A percentile compares a stretch with the other conserved stretches of the same genome.
These are phyloP conservation scores for Verbascum thapsus DNA, from an alignment of 257 asterid species.

Conservation along the genomic window DNA sequence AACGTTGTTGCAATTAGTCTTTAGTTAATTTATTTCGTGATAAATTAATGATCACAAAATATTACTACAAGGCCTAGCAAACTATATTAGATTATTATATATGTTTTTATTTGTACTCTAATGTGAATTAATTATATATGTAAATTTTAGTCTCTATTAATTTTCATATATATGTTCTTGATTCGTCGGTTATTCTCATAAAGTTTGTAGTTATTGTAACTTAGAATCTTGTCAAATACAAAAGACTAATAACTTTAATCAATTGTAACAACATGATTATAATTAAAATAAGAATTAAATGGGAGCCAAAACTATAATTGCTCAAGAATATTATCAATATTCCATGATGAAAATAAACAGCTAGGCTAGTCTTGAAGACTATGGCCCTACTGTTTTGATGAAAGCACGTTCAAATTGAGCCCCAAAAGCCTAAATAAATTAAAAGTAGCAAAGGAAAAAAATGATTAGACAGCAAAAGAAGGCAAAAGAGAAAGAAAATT, in stretches of 20 bases:
- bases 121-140: too few relatives aligned
- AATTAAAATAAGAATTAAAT: slow-evolving; percentile 3
- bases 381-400: slow-evolving; percentile 46
- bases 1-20: too few relatives aligned
- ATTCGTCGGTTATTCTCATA: too few relatives aligned
- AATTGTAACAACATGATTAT: background rate
- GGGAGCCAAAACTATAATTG: background rate
- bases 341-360: slow-evolving; percentile 4
- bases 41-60: too few relatives aligned
- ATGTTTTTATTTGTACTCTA: too few relatives aligned
- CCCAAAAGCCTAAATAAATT: slow-evolving; percentile 43
- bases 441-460: slow-evolving; percentile 39
- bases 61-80: too few relatives aligned
- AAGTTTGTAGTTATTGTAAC: too few relatives aligned
- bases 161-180: too few relatives aligned
- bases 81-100: too few relatives aligned
- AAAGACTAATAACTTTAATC: background rate
- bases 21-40: too few relatives aligned
- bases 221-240: slow-evolving; percentile 9
- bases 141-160: too few relatives aligned
- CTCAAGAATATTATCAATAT: background rate
- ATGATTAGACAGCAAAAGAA: slow-evolving; percentile 37
- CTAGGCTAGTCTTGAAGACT: slow-evolving; percentile 18
- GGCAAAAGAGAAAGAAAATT: slow-evolving; percentile 24
- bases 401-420: slow-evolving; percentile 48